phyloP scores from a whole-genome alignment of 306 rosid species.

The Vigna trinervia region DNA sequence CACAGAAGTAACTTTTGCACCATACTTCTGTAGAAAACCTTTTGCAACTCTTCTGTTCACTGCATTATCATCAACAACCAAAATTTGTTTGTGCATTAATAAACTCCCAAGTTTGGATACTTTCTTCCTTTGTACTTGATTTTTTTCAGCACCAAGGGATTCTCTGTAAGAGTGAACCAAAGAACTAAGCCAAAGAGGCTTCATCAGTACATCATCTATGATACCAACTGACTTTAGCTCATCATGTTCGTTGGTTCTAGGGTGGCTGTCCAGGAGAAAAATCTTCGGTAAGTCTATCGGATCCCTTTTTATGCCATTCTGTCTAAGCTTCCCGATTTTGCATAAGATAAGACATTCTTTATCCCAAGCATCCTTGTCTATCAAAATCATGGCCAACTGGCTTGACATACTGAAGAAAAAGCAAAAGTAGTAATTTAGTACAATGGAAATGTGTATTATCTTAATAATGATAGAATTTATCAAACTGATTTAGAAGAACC shows the following conservation, averaged over 20 bases:
- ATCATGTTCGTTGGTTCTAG: conserved; percentile 49
- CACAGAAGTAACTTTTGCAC: conserved; percentile 81
- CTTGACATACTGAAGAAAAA: conserved; percentile 50
- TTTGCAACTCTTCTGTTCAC: conserved; percentile 94
- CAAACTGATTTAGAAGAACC: background rate
- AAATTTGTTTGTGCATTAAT: conserved; percentile 64
- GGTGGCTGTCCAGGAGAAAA: conserved; percentile 67
- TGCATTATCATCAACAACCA: conserved; percentile 92
- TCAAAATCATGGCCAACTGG: conserved; percentile 68
- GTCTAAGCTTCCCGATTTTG: conserved; percentile 48
- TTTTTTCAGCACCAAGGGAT: conserved; percentile 64
- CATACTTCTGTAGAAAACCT: conserved; percentile 82
- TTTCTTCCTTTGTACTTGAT: conserved; percentile 56
- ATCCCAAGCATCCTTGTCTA: conserved; percentile 86
- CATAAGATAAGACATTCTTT: conserved; percentile 50
- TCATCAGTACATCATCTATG: conserved; percentile 64
- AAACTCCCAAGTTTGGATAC: conserved; percentile 62
- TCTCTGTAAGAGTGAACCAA: conserved; percentile 69
- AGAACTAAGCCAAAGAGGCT: conserved; percentile 75
- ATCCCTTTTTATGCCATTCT: conserved; percentile 51
- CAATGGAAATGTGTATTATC: conserved; percentile 1
- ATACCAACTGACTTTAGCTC: conserved; percentile 66
- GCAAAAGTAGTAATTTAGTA: conserved; percentile 34
- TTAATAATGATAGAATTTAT: conserved; percentile 5
- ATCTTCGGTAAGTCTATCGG: conserved; percentile 59